Conservation (phyloP, 768 basidiomycete species). For the Gymnopilus junonius region DNA sequence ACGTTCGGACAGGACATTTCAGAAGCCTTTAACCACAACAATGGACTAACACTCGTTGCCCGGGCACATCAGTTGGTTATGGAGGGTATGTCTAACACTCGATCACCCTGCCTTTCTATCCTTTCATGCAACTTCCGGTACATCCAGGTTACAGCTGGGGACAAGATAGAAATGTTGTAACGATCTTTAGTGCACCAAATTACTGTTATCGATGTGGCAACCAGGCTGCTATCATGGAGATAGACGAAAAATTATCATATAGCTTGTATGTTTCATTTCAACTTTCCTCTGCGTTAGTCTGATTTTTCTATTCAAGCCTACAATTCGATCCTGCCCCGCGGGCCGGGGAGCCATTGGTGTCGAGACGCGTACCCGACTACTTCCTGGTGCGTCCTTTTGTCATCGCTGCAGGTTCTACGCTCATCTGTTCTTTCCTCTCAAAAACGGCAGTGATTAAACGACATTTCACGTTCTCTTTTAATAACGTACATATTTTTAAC, state of each 20-base stretch:
- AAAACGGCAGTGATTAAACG: conserved; percentile 28
- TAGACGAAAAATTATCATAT: conserved; percentile 97
- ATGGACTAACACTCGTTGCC: conserved; percentile 94
- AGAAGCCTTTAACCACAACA: conserved; percentile 99
- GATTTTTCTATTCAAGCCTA: conserved; percentile 58
- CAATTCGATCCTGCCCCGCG: conserved; percentile 99
- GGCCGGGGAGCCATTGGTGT: conserved; percentile 97
- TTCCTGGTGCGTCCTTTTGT: conserved; percentile 69
- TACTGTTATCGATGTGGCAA: conserved; percentile 99
- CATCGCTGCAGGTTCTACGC: neutral
- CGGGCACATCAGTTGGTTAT: conserved; percentile 95
- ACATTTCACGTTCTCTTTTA: conserved; percentile 31
- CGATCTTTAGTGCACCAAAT: conserved; percentile 99
- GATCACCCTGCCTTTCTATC: neutral
- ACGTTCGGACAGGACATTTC: conserved; percentile 99
- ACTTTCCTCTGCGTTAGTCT: neutral
- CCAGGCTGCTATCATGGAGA: conserved; percentile 99
- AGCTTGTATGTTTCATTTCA: conserved; percentile 69
- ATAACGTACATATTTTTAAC: conserved; percentile 36
- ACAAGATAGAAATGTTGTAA: conserved; percentile 98
- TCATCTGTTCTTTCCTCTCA: neutral
- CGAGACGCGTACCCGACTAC: conserved; percentile 92
- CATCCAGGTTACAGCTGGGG: conserved; percentile 90
- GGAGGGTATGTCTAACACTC: conserved; percentile 70
- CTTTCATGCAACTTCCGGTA: neutral